Base-by-base conservation (phyloP, 148 eudicot genomes). In the Oxyria digyna region DNA sequence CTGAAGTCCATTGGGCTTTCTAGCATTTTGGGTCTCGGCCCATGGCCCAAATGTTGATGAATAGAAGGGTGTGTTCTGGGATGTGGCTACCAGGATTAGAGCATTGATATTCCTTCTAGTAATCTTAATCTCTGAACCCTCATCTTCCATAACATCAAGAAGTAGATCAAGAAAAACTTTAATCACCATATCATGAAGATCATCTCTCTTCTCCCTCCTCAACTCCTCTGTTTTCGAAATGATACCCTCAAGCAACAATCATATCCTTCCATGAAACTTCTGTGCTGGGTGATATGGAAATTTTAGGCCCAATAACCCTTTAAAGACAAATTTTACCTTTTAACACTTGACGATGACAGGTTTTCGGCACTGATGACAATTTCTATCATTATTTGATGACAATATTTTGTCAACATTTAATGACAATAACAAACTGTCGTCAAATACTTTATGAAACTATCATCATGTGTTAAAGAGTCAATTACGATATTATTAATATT, bases 61-160 rank as follows among this genome's bases (percentile, higher is more conserved):
- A 62, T 8, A 62, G 4, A 12, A 62, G n/a, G 40, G 67, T 62
- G 67, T 31, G 8, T 9, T 33, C 21, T 12, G 67, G 67, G 67
- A 62, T 62, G 37, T 27, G 38, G 24, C 31, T 35, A 63, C 67
- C 67, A 63, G 12, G 3, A 63, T 35, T 1, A 63, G 40, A 6
- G 68, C 68, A 42, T 64, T 64, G 68, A 64, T 32, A 17, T 32
- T 38, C 23, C 17, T 38, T n/a, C 26, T 64, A 9, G 68, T 64
- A 18, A 64, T n/a, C 68, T 32, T 64, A n/a, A 38, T 64, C n/a
- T 64, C 68, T 4, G 42, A 64, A 15, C 68, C 26, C 41, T 64
- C 42, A 33, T 64, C 42, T 14, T 33, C 68, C 68, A 38, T 64
- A 4, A 35, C 42, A 35, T 64, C 68, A 18, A 63, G 42, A 4